Percentiles rank a stretch among this genome's conserved stretches.
phyloP scores from a whole-genome alignment of 2,329 filamentous ascomycete genomes.

The Verticillium longisporum region DNA sequence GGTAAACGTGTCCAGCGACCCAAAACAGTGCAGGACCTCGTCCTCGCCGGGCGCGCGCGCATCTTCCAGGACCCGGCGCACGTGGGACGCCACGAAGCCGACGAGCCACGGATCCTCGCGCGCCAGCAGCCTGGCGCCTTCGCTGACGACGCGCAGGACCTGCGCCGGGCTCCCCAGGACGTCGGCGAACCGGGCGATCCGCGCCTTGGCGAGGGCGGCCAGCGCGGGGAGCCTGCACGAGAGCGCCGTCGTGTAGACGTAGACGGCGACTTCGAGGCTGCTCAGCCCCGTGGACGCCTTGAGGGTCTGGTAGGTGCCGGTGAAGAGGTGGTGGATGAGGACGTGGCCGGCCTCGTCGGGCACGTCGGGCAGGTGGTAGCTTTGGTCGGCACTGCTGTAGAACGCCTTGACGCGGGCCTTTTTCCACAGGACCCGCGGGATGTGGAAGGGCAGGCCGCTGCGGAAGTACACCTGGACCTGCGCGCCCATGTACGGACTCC shows the following conservation, averaged over 20 bases:
- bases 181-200: not conserved
- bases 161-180: not conserved
- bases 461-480: not conserved
- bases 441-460: not conserved
- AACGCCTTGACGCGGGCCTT: not conserved
- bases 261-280: not conserved
- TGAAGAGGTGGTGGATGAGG: conserved; percentile 4
- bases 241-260: conserved; percentile 1
- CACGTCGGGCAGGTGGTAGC: not conserved
- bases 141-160: not conserved
- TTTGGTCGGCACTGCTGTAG: not conserved
- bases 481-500: not conserved
- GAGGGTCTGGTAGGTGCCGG: conserved; percentile 4
- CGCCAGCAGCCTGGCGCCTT: not conserved
- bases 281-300: not conserved
- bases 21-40: not conserved
- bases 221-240: not conserved
- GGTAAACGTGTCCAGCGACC: not conserved
- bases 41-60: not conserved
- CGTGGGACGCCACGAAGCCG: not conserved
- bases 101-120: conserved; percentile 3
- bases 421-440: not conserved
- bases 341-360: conserved; percentile 3
- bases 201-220: not conserved
- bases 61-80: not conserved